Conservation (phyloP, 1,284 basidiomycete species). For the Moniliophthora roreri region DNA sequence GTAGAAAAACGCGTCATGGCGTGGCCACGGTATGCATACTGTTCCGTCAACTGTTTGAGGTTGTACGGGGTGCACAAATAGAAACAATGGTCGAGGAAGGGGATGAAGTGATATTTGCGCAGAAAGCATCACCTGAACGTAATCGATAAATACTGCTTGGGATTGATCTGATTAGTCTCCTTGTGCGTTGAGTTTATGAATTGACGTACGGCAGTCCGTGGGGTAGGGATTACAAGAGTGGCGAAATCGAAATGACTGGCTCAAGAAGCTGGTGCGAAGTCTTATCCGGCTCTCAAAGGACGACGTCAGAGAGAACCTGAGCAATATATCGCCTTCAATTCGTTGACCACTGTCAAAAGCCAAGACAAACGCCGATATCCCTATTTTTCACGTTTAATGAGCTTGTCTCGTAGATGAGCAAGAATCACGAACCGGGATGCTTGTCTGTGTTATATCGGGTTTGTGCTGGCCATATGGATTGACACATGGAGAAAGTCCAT, state of each 20-base stretch:
- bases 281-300: not conserved
- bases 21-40: not conserved
- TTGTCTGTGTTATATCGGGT: not conserved
- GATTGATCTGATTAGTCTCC: not conserved
- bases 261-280: not conserved
- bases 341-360: not conserved
- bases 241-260: not conserved
- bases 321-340: not conserved
- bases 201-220: too few species aligned
- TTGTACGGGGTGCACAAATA: not conserved
- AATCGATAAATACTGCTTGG: not conserved
- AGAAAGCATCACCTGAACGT: not conserved
- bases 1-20: not conserved
- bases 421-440: not conserved
- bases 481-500: not conserved
- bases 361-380: not conserved
- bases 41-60: not conserved
- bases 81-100: not conserved
- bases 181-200: too few species aligned
- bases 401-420: not conserved
- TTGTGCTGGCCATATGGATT: not conserved
- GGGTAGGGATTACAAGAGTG: too few species aligned
- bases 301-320: conserved; percentile 1
- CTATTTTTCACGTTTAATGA: too few species aligned
- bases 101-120: not conserved